Evolutionary conservation across 2,329 filamentous ascomycete species (phyloP).

Genomic region (Biscogniauxia mediterranea): DNA sequence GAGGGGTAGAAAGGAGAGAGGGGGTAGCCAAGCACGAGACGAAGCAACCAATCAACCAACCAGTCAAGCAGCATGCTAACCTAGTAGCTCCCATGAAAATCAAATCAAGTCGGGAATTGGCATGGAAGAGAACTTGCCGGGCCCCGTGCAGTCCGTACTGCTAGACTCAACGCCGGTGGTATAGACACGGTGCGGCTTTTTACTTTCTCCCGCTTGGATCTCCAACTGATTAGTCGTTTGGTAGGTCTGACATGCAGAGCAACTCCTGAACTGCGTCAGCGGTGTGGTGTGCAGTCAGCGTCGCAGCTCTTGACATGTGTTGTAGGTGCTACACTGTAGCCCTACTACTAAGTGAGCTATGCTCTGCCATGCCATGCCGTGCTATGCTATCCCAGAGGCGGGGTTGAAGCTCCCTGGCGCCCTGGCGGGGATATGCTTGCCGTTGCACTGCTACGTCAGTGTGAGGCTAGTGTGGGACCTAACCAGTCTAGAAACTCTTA

Average conservation of each 20-base stretch:
- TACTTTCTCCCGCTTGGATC: constrained; percentile 1
- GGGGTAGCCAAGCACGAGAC: not conserved
- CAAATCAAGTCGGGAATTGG: constrained; percentile 8
- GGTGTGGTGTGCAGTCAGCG: constrained; percentile 20
- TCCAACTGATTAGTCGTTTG: not conserved
- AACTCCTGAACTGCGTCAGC: constrained; percentile 12
- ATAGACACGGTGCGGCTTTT: constrained; percentile 6
- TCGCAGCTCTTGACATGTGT: constrained; percentile 1
- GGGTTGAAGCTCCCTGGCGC: not conserved
- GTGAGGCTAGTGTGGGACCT: constrained; percentile 6
- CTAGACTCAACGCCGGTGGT: not conserved
- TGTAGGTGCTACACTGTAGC: not conserved
- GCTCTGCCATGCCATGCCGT: too few species aligned
- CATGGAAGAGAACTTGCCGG: constrained; percentile 6
- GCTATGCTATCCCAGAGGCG: not conserved
- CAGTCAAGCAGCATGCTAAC: constrained; percentile 1
- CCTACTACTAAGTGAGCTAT: not conserved
- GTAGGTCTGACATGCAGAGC: constrained; percentile 15
- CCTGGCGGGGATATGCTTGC: constrained; percentile 15
- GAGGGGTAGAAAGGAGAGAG: not conserved
- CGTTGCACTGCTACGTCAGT: constrained; percentile 12
- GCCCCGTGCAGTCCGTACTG: constrained; percentile 1
- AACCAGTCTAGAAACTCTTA: constrained; percentile 1
- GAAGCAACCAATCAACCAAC: not conserved
- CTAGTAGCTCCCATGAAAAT: constrained; percentile 16